Percentiles rank a stretch among this genome's conserved stretches.
phyloP scores from a whole-genome alignment of 495 filamentous ascomycete genomes.

The Podospora pseudoanserina region DNA sequence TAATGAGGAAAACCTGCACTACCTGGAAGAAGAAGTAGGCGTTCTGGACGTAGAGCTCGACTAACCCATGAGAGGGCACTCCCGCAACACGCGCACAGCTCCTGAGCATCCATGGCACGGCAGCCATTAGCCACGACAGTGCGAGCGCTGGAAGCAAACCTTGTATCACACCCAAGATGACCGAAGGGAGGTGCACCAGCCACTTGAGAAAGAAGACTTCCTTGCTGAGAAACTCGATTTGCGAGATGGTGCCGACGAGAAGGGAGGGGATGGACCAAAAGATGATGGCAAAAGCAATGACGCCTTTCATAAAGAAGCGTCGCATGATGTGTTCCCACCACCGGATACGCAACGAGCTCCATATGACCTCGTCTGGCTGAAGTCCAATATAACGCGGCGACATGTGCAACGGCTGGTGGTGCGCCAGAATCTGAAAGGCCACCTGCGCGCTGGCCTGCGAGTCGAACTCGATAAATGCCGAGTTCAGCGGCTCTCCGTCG shows the following conservation, averaged over 20 bases:
- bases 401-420: conserved; percentile 80
- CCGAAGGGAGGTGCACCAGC: conserved; percentile 60
- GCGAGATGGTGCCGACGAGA: conserved; percentile 72
- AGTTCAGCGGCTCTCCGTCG: conserved; percentile 50
- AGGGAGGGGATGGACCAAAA: conserved; percentile 91
- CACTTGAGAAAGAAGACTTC: conserved; percentile 62
- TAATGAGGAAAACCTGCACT: conserved; percentile 84
- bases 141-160: conserved; percentile 73
- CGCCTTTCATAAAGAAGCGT: conserved; percentile 57
- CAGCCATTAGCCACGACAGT: conserved; percentile 72
- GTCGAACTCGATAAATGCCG: conserved; percentile 81
- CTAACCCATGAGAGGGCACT: conserved; percentile 61
- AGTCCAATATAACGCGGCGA: conserved; percentile 78
- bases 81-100: conserved; percentile 70
- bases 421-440: conserved; percentile 76
- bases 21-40: conserved; percentile 88
- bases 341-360: conserved; percentile 73
- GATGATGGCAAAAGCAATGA: conserved; percentile 67
- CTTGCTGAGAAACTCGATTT: conserved; percentile 64
- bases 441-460: conserved; percentile 71
- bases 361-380: conserved; percentile 75
- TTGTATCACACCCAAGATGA: conserved; percentile 69
- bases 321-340: conserved; percentile 78
- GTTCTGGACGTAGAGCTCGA: conserved; percentile 77
- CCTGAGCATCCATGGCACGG: conserved; percentile 74